Evolutionary conservation across 192 early-diverging fungal species (phyloP), one percentile per base, ranked within the genome.

Genomic region (Rhizoclosmatium globosum): DNA sequence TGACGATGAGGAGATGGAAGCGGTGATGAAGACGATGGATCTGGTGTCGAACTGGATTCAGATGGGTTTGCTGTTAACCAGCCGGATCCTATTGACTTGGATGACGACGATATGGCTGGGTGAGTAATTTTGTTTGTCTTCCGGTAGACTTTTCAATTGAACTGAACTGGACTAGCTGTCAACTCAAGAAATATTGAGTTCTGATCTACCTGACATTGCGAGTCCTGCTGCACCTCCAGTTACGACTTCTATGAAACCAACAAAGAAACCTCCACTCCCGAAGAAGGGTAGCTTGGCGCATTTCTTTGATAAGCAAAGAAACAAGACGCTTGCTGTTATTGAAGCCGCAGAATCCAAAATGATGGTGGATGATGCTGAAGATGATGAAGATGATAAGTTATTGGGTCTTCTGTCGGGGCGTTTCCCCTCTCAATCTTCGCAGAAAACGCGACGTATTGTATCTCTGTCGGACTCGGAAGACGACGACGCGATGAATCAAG

Each of bases 41-140:
- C 1, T 9, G 31, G 44, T 38, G 39, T 75, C 58, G 21, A 75
- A 45, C 21, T 75, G 58, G 73, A 75, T 64, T 57, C 19, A 4
- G 60, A 75, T 7, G 73, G 73, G 17, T 75, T 75, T 45, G 73
- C 61, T 1, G 60, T 72, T 17, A 7, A 53, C 50, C 50, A 9
- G 6, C 13, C 47, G 17, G 44, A 48, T 47, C 64, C 38, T n/a
- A 42, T 42, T 23, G 62, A 56, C 23, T 53, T 23, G 53, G 43
- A 44, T 9, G 74, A 46, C 31, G 21, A 43, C 64, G 43, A 41
- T n/a, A 58, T 45, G 45, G 48, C 17, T 56, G 15, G 19, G 69
- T n/a, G 13, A 45, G 39, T 15, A 56, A 17, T 39, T 0, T 66
- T 66, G 64, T 13, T 17, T n/a, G 4, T 23, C 69, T 66, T 66